Base-by-base conservation (phyloP, 164 flowering plant species). In the Platanus orientalis region DNA sequence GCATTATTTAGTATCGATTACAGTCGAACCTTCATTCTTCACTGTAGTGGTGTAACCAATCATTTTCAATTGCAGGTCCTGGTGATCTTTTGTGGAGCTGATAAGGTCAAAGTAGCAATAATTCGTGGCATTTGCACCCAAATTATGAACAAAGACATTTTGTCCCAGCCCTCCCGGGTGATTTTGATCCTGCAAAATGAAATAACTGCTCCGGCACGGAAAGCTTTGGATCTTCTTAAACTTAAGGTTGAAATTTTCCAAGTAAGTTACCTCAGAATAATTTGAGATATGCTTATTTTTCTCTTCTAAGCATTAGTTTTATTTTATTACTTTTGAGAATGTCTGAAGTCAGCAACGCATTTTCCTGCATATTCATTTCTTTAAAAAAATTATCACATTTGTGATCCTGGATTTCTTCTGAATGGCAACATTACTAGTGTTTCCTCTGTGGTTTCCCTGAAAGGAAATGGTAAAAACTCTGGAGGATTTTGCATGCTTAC, bases 131-230 rank as follows among this genome's bases (percentile, higher is more conserved):
- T 78, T 27, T 19, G 49, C 24, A 11, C 4, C 2, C 73, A 70
- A 57, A 56, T 68, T 42, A 28, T 34, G 14, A 23, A 48, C 24
- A 68, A 47, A 27, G 68, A 69, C 0, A 54, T 64, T 26, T 58
- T 72, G 49, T 27, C 27, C 27, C 40, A 69, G 44, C 58, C 72
- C 48, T 26, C 32, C 27, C 47, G 73, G 49, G 11, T 78, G 69
- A 78, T 78, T n/a, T 44, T 81, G 30, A 61, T 78, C 34, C 26
- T 71, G 70, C 77, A 76, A 62, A 76, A 58, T 25, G 65, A 69
- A 32, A 68, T 78, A 58, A 76, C 72, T 0, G 25, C 71, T 21
- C 69, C 47, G 54, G 80, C 78, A 21, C 58, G 54, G 44, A 65
- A 76, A 39, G 80, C 64, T n/a, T 25, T 72, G 21, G 36, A 29